Evolutionary conservation across 75 land plant genomes (phyloP).

Genomic region (Pinus taeda): DNA sequence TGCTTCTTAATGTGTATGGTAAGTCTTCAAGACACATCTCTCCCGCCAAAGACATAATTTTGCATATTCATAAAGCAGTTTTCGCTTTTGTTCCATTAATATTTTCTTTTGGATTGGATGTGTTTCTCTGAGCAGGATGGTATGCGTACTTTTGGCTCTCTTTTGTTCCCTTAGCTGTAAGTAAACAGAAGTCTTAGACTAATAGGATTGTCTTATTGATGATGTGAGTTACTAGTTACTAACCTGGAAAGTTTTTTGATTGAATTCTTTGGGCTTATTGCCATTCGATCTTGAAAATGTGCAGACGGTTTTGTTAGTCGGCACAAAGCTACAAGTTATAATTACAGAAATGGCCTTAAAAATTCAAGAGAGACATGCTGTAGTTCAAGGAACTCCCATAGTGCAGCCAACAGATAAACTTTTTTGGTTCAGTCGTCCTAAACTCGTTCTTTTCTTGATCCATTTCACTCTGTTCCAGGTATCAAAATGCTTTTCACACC

Average conservation of each 20-base stretch:
- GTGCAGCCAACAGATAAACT: slow-evolving; percentile 42
- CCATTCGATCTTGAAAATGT: background rate
- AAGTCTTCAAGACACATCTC: background rate
- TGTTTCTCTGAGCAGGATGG: slow-evolving; percentile 40
- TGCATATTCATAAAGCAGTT: background rate
- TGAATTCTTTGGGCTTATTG: background rate
- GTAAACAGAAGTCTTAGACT: slow-evolving; percentile 1
- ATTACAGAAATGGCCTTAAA: slow-evolving; percentile 46
- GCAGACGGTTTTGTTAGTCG: slow-evolving; percentile 49
- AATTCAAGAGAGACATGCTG: slow-evolving; percentile 13
- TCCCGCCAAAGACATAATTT: background rate
- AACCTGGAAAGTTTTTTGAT: background rate
- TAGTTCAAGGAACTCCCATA: slow-evolving; percentile 10
- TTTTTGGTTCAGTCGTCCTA: slow-evolving; percentile 52
- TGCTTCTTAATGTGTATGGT: slow-evolving; percentile 35
- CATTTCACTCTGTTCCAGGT: slow-evolving; percentile 64
- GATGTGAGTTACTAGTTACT: background rate
- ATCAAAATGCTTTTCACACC: slow-evolving; percentile 1
- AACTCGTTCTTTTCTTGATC: slow-evolving; percentile 33
- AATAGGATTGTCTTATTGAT: background rate
- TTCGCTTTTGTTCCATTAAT: background rate
- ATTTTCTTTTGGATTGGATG: background rate
- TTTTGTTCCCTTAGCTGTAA: slow-evolving; percentile 55
- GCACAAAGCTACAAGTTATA: slow-evolving; percentile 58
- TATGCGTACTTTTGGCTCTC: slow-evolving; percentile 54